Evolutionary conservation across 2,329 filamentous ascomycete genomes (phyloP), one percentile per base, ranked within the genome.

Genomic region (Beauveria sp.): DNA sequence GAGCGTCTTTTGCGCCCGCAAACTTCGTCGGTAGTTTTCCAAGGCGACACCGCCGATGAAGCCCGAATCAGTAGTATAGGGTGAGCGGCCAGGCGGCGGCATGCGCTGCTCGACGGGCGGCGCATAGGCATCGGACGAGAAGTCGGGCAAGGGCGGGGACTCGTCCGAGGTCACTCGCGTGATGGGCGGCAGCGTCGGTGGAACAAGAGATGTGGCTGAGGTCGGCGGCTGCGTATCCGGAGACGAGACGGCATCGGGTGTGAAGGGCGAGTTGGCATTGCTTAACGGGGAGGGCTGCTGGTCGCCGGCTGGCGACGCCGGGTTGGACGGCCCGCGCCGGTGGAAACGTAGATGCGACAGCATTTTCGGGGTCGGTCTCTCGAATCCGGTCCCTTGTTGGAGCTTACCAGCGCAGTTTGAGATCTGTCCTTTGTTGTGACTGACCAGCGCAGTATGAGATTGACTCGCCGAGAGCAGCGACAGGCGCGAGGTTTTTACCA

Each of bases 301-400:
- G 62, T 84, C 81, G 59, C 78, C 75, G 28, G 77, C 69, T 5
- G 83, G 82, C 40, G 83, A 84, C 26, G 79, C 76, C 64, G 83
- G 82, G 73, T 79, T 83, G 61, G 82, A 84, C 66, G 78, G 77
- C 53, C 76, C 81, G 68, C 82, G 80, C 67, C 83, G 80, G 68
- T 85, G 83, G 72, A 85, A 84, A 68, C 82, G 81, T 53, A 85
- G 76, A 72, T 81, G 78, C 66, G 80, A 81, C 59, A 82, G 75
- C 80, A 83, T 82, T 50, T 63, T 43, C 14, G 40, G 46, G 18
- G n/a, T 40, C 5, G 3, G 8, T 4, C 22, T 20, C 16, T 34
- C 2, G 12, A 3, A n/a, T 26, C 28, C 1, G 18, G 16, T 42
- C 31, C 20, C 18, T 40, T 12, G 12, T 24, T 18, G 22, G 51